A percentile compares a stretch with the other conserved stretches of the same genome.
Evolutionary conservation across 345 rosid genomes (phyloP).

Genomic region (Hevea brasiliensis): DNA sequence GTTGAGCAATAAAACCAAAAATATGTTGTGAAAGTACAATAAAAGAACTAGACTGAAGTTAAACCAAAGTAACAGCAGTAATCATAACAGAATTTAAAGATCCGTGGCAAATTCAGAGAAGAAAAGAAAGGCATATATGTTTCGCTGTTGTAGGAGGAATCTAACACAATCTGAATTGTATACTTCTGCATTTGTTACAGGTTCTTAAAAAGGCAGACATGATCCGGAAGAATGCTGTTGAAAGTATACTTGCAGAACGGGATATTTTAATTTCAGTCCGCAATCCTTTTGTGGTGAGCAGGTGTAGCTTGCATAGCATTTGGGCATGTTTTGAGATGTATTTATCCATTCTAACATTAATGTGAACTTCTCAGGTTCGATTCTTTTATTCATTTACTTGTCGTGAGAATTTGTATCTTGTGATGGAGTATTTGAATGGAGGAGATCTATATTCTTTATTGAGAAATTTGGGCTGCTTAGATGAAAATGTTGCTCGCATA

Average conservation of each 20-base stretch:
- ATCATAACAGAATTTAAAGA: neutral
- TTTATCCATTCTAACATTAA: slow-evolving; percentile 28
- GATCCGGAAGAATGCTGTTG: slow-evolving; percentile 99
- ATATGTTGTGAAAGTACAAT: neutral
- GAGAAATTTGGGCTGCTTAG: slow-evolving; percentile 97
- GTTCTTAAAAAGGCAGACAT: slow-evolving; percentile 98
- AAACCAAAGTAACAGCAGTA: neutral
- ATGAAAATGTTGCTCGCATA: slow-evolving; percentile 96
- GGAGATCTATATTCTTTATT: slow-evolving; percentile 94
- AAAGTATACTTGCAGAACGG: slow-evolving; percentile 99
- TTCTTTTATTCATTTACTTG: slow-evolving; percentile 99
- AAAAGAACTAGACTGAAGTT: neutral
- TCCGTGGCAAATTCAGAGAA: neutral
- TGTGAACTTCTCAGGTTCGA: slow-evolving; percentile 72
- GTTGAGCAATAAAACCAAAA: neutral
- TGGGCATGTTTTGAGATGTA: slow-evolving; percentile 23
- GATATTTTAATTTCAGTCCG: slow-evolving; percentile 98
- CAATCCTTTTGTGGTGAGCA: slow-evolving; percentile 99
- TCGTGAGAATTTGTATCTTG: slow-evolving; percentile 97
- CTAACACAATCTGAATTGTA: slow-evolving; percentile 12
- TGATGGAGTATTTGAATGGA: slow-evolving; percentile 99
- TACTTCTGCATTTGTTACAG: slow-evolving; percentile 41
- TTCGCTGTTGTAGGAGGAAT: neutral
- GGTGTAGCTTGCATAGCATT: slow-evolving; percentile 39
- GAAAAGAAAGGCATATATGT: neutral